Base-by-base conservation (phyloP, 1,284 basidiomycete genomes). In the Acaromyces ingoldii region DNA sequence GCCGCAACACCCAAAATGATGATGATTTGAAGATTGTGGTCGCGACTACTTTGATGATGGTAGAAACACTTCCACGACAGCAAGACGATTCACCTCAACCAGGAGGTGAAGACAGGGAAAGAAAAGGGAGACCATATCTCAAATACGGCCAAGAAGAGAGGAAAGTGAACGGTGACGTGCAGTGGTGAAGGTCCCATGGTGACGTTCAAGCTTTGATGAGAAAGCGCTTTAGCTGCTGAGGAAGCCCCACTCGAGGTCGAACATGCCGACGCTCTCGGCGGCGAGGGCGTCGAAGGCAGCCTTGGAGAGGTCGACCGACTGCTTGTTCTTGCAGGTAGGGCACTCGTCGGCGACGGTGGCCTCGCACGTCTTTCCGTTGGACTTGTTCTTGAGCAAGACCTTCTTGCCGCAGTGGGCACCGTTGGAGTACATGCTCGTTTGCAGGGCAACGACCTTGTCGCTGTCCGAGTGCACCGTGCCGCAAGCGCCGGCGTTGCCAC, bases 281-380 rank as follows among this genome's bases (percentile, higher is more conserved):
- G 82, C 84, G 51, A 92, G 82, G 15, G 73, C 63, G 39, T 79
- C 52, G 81, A 95, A 95, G 24, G 88, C 85, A 45, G 70, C 83
- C n/a, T 74, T 60, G 11, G 88, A 90, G 54, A 95, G 81, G 75
- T 96, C 91, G 68, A 96, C 83, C 19, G 84, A 85, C 74, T 85
- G 79, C 30, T 49, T 47, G 57, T 81, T 81, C 15, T 25, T 22
- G 79, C 91, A 96, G n/a, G 57, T 50, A 25, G 66, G 66, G 52
- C 66, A 69, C 39, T 52, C 53, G 39, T 69, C 66, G 37, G 58
- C 55, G 28, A 67, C 62, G 22, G 55, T 65, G 53, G 84, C 89
- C 2, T 76, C 79, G 57, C 87, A 82, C 17, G 74, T 76, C 76
- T 83, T 85, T 50, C 75, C 62, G 25, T 62, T 45, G 49, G 60